Base-by-base conservation (phyloP, 331 rosid genomes). In the Malus hybrid region DNA sequence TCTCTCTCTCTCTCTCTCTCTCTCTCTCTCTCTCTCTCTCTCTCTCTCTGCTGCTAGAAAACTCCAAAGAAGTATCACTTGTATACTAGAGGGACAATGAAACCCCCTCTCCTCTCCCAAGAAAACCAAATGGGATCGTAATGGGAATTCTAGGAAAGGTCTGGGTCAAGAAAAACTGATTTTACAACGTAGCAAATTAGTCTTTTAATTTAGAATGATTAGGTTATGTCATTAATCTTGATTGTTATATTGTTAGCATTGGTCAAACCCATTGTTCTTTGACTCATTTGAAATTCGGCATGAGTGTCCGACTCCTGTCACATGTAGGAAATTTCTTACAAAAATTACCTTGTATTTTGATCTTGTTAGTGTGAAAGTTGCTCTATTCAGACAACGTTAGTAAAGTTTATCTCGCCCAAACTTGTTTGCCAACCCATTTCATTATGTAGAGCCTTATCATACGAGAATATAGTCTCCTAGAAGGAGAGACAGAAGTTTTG, bases 351-450 rank as follows among this genome's bases (percentile, higher is more conserved):
- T 52, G 9, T 52, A 52, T 52, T 52, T 52, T 52, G 10, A 1
- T 52, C 4, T 16, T 6, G 6, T 0, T 10, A 1, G 13, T 6
- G 57, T 16, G 20, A 16, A 50, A 50, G 3, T 50, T 50, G n/a
- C 3, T 0, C 0, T 16, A 15, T 2, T 50, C 8, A 50, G 0
- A 50, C 3, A 16, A 50, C 20, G 0, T 2, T 50, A 16, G 0
- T 39, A 1, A 39, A 39, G 24, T 24, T 24, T 24, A 24, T 24
- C 24, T 24, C 24, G 7, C n/a, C 19, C n/a, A 28, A 61, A 24
- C 30, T 12, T 28, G 28, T 24, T 24, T 24, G 24, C 24, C 24
- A 24, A 24, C 24, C 24, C 24, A 24, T 24, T 24, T 24, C 24
- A 24, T 24, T 24, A 24, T 24, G 24, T 2, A 58, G 11, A 42